Evolutionary conservation across 2,329 filamentous ascomycete genomes (phyloP).

Genomic region (Ascocoryne sarcoides): DNA sequence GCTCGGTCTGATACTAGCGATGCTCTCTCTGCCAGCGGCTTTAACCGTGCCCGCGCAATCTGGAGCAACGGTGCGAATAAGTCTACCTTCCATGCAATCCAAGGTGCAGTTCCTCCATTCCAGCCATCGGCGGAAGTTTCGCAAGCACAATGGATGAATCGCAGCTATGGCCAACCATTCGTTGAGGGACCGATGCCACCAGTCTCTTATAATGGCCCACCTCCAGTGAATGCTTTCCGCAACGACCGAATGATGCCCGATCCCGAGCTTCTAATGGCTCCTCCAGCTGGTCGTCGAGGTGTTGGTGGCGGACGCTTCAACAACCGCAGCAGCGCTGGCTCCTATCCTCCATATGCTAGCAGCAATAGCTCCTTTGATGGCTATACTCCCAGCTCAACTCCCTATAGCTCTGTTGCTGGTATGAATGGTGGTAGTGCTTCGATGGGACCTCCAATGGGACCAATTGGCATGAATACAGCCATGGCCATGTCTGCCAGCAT

Average conservation of each 20-base stretch:
- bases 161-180: constrained; percentile 27
- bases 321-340: constrained; percentile 20
- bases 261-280: constrained; percentile 22
- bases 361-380: constrained; percentile 29
- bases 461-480: constrained; percentile 14
- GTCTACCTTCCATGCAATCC: constrained; percentile 27
- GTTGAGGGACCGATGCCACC: constrained; percentile 14
- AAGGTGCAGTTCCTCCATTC: constrained; percentile 17
- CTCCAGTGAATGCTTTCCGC: constrained; percentile 21
- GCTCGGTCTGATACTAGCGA: constrained; percentile 49
- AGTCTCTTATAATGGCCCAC: constrained; percentile 20
- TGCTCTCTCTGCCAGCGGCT: constrained; percentile 40
- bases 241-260: constrained; percentile 25
- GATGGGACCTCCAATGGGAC: constrained; percentile 15
- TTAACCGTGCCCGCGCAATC: constrained; percentile 46
- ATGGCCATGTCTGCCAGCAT: constrained; percentile 21
- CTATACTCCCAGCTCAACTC: constrained; percentile 22
- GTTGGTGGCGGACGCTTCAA: constrained; percentile 22
- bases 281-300: constrained; percentile 20
- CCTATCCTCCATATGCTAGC: constrained; percentile 24
- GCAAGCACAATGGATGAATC: constrained; percentile 40
- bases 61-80: constrained; percentile 43
- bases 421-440: constrained; percentile 17
- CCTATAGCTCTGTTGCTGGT: constrained; percentile 23
- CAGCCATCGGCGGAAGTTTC: constrained; percentile 29